These are phyloP conservation scores for Boletellus ananiceps DNA, from an alignment of 768 basidiomycete genomes.

Conservation along the genomic window DNA sequence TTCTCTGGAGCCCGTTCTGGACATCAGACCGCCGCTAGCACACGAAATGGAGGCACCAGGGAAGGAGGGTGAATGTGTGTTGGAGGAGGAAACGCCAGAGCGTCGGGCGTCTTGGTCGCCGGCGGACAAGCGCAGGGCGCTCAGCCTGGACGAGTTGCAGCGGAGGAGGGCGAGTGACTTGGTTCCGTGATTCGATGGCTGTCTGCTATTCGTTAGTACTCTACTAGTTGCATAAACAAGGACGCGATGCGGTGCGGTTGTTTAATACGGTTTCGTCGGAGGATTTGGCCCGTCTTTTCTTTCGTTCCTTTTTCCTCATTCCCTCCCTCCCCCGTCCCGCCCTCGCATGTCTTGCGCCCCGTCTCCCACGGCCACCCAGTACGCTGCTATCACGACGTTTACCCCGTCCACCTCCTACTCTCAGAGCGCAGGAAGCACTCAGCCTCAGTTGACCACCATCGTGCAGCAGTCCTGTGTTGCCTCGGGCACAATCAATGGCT, in stretches of 20 bases:
- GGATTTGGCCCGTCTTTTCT: background rate
- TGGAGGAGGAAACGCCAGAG: constrained; percentile 7
- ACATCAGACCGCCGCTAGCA: constrained; percentile 18
- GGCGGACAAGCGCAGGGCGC: constrained; percentile 20
- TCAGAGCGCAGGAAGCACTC: constrained; percentile 30
- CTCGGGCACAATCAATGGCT: constrained; percentile 24
- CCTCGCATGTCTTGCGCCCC: constrained; percentile 36
- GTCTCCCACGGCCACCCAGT: constrained; percentile 41
- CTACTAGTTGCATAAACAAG: background rate
- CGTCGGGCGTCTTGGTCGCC: constrained; percentile 27
- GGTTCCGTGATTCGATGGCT: background rate
- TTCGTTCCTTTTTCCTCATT: background rate
- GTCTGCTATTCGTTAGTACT: too few species aligned
- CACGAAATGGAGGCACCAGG: background rate
- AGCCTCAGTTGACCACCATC: constrained; percentile 33
- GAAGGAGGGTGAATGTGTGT: constrained; percentile 1
- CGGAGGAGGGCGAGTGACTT: constrained; percentile 27
- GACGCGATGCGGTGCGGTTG: background rate
- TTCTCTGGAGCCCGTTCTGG: constrained; percentile 9
- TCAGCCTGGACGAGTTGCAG: background rate
- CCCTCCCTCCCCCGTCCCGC: background rate
- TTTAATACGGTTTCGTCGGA: background rate
- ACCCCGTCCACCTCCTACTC: constrained; percentile 35
- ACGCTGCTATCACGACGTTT: constrained; percentile 34
- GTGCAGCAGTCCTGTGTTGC: constrained; percentile 30